phyloP scores from a whole-genome alignment of 371 early-diverging fungal genomes.

The Mucor plumbeus region DNA sequence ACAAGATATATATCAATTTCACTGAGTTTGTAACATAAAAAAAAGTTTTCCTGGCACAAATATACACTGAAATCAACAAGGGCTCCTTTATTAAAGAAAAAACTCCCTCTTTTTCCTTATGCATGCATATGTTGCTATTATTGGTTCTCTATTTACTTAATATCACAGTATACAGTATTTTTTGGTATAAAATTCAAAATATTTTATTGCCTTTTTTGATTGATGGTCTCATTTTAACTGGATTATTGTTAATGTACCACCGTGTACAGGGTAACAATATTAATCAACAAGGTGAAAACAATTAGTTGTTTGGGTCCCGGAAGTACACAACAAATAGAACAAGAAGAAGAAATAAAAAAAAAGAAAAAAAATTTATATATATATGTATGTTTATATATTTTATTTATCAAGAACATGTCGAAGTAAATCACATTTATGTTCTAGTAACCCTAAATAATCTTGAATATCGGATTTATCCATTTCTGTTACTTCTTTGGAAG shows the following conservation, averaged over 20 bases:
- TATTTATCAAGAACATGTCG: conserved; percentile 16
- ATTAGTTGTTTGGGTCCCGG: neutral
- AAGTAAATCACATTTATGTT: conserved; percentile 19
- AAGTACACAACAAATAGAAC: neutral
- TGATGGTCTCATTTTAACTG: neutral
- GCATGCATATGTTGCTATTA: conserved; percentile 4
- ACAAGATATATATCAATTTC: neutral
- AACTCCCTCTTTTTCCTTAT: conserved; percentile 11
- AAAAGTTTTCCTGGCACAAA: conserved; percentile 6
- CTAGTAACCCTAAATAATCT: conserved; percentile 42
- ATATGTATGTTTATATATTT: no score
- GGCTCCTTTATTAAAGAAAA: conserved; percentile 4
- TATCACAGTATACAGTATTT: neutral
- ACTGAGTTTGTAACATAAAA: conserved; percentile 3
- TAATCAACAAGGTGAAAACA: neutral
- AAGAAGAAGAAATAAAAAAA: neutral
- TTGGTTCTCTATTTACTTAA: conserved; percentile 6
- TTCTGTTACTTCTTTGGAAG: conserved; percentile 40
- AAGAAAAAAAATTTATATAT: no score
- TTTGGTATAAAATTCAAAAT: neutral
- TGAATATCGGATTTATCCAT: conserved; percentile 60
- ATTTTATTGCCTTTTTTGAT: conserved; percentile 8
- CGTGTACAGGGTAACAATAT: neutral
- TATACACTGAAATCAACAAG: neutral
- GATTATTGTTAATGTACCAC: neutral